Base-by-base conservation (phyloP, 2,329 filamentous ascomycete species). In the Ramichloridium luteum region DNA sequence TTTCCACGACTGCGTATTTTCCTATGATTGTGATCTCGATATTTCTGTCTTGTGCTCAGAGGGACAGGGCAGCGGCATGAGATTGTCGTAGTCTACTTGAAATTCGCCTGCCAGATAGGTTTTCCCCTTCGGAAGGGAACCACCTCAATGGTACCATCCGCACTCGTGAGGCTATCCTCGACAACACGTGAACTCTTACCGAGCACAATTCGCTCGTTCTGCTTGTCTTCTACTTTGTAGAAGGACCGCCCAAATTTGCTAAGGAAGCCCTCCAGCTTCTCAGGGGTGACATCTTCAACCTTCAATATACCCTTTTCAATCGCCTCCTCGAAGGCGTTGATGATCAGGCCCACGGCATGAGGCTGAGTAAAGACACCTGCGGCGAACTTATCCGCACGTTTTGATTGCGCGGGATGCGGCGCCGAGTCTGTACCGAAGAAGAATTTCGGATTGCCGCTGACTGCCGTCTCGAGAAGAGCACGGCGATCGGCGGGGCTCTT, bases 351-450 rank as follows among this genome's bases (percentile, higher is more conserved):
- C 2, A 74, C 64, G 0, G 74, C 74, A 50, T 75, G 75, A 3
- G 77, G 76, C 58, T 88, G 81, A 1, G 81, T 86, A 54, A 84
- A 88, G 26, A 86, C 80, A 4, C 81, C 81, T 0, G 81, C 81
- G 0, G 77, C 72, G 1, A 75, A 69, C 45, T 53, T 55, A 51
- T 53, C 62, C 54, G 67, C 69, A 34, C 65, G 61, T 58, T 82
- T 82, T 37, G 69, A 67, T n/a, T 53, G 50, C 3, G 72, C 58
- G 8, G 68, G 67, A 50, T 82, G 73, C 51, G 80, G 79, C n/a
- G 80, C 80, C 10, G 68, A 74, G 53, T 84, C 80, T n/a, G 67
- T 74, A 23, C 72, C 77, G 13, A 88, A 72, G 62, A 84, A 84
- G 59, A 83, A 83, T 47, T 77, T 78, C 11, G 67, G 58, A 22